phyloP scores from a whole-genome alignment of 805 yeast species.

The Ogataea nakhonphanomensis region DNA sequence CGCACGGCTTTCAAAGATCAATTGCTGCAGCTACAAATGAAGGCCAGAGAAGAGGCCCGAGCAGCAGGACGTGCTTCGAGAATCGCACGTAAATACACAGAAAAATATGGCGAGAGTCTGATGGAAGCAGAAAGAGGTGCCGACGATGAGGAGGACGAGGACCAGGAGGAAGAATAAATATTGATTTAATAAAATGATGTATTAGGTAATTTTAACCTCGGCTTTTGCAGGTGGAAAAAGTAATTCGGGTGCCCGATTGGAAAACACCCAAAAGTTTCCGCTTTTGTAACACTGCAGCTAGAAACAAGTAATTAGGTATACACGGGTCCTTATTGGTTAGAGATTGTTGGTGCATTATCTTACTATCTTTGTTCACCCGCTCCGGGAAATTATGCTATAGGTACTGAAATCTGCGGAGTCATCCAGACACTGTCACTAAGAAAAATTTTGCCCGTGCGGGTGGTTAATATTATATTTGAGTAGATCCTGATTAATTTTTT shows the following conservation, averaged over 20 bases:
- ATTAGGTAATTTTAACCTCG: neutral
- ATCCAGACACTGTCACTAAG: neutral
- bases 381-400: constrained; percentile 1
- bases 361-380: constrained; percentile 6
- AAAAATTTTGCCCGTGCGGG: constrained; percentile 7
- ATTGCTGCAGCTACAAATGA: constrained; percentile 48
- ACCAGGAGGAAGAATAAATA: constrained; percentile 32
- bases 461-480: neutral
- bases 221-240: too few relatives aligned
- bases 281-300: constrained; percentile 3
- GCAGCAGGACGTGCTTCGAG: constrained; percentile 61
- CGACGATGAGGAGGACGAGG: constrained; percentile 53
- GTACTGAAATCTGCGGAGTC: constrained; percentile 7
- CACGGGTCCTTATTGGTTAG: constrained; percentile 11
- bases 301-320: constrained; percentile 5
- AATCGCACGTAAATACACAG: constrained; percentile 67
- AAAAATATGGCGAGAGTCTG: constrained; percentile 49
- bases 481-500: constrained; percentile 4
- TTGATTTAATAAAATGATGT: neutral
- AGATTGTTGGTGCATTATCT: constrained; percentile 12
- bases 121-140: constrained; percentile 63
- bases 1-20: constrained; percentile 64
- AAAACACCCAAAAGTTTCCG: constrained; percentile 1
- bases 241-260: too few relatives aligned
- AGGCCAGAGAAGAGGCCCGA: constrained; percentile 57